These are phyloP conservation scores for Amyloporia xantha DNA, from an alignment of 768 basidiomycete genomes.

Conservation along the genomic window DNA sequence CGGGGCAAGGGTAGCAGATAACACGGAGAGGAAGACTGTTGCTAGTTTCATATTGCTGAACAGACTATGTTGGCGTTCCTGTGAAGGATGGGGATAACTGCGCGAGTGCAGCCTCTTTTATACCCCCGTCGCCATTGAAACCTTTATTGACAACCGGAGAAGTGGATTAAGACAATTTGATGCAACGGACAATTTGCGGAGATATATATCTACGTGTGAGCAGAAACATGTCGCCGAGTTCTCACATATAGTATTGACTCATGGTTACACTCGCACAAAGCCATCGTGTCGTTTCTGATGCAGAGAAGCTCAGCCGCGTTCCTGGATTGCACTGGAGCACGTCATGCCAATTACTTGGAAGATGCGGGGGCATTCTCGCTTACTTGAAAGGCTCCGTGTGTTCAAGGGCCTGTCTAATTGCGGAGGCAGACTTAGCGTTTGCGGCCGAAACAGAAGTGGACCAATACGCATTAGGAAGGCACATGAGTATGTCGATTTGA, in stretches of 20 bases:
- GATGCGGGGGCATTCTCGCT: too few species aligned
- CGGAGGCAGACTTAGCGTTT: too few species aligned
- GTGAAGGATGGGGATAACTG: slow-evolving; percentile 1
- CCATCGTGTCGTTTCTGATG: too few species aligned
- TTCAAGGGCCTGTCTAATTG: too few species aligned
- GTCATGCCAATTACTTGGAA: too few species aligned
- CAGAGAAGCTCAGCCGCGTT: too few species aligned
- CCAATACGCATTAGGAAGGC: too few species aligned
- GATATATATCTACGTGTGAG: neutral
- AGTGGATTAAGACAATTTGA: neutral
- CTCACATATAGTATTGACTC: neutral
- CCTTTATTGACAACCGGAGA: neutral
- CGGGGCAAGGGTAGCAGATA: neutral
- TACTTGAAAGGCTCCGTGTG: too few species aligned
- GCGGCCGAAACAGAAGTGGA: too few species aligned
- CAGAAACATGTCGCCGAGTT: neutral
- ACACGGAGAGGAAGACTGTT: neutral
- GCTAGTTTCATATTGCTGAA: neutral
- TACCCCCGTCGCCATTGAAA: slow-evolving; percentile 1
- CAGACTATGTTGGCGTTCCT: neutral
- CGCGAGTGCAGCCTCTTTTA: neutral
- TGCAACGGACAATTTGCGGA: neutral
- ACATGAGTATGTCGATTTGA: too few species aligned
- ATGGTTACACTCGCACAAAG: too few species aligned
- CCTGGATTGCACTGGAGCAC: too few species aligned